Evolutionary conservation across 257 asterid species (phyloP).

Genomic region (Nicotiana obtusifolia): DNA sequence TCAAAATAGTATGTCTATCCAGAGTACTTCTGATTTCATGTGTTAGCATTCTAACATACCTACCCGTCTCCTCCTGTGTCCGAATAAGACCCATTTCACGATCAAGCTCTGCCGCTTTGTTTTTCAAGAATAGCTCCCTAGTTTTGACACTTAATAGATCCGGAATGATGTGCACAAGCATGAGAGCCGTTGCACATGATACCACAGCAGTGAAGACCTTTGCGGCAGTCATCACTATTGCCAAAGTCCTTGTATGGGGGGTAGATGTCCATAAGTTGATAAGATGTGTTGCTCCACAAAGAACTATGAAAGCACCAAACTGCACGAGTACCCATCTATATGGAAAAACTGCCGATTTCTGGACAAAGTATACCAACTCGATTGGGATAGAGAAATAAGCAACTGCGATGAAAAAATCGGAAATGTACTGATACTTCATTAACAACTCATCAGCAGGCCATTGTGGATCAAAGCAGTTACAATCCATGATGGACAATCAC

Average conservation of each 20-base stretch:
- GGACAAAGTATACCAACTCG: slow-evolving; percentile 90
- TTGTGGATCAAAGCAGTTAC: slow-evolving; percentile 88
- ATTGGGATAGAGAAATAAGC: slow-evolving; percentile 97
- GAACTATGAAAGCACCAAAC: slow-evolving; percentile 97
- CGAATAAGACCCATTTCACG: slow-evolving; percentile 97
- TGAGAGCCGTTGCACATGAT: slow-evolving; percentile 92
- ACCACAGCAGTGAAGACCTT: slow-evolving; percentile 83
- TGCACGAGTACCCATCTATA: slow-evolving; percentile 98
- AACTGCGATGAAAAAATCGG: slow-evolving; percentile 97
- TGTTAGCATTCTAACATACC: slow-evolving; percentile 97
- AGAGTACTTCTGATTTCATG: slow-evolving; percentile 98
- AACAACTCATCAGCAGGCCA: slow-evolving; percentile 88
- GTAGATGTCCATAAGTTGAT: slow-evolving; percentile 86
- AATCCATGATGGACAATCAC: slow-evolving; percentile 49
- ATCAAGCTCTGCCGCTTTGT: slow-evolving; percentile 93
- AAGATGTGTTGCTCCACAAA: slow-evolving; percentile 95
- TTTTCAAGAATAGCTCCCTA: slow-evolving; percentile 81
- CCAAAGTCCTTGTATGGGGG: slow-evolving; percentile 80
- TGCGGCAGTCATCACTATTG: slow-evolving; percentile 79
- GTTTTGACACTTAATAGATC: slow-evolving; percentile 94
- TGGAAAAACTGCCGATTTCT: slow-evolving; percentile 95
- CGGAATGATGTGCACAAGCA: slow-evolving; percentile 96
- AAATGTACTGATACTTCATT: slow-evolving; percentile 91
- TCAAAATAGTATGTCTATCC: slow-evolving; percentile 88
- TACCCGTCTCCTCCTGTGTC: slow-evolving; percentile 95